phyloP scores from a whole-genome alignment of 768 basidiomycete species.

The Phanerochaete carnosa region DNA sequence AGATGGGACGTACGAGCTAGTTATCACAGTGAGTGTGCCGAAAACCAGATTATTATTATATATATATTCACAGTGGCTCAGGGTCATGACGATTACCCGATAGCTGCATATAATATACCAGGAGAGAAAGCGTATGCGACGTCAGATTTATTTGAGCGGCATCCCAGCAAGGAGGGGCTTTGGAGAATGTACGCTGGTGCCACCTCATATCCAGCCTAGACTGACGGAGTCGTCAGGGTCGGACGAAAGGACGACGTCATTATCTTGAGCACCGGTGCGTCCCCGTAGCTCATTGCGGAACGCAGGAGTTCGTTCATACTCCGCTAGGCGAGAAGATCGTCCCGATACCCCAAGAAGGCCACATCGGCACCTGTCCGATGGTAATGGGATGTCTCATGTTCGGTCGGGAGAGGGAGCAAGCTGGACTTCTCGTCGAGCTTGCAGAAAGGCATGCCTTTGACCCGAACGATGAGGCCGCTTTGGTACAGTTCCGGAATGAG shows the following conservation, averaged over 20 bases:
- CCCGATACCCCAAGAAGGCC: conserved; percentile 11
- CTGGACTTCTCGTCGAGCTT: conserved; percentile 16
- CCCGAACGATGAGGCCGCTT: conserved; percentile 3
- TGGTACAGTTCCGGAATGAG: conserved; percentile 9
- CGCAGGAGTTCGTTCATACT: neutral
- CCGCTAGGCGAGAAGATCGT: conserved; percentile 15
- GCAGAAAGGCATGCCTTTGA: neutral
- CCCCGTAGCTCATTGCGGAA: too few species aligned
- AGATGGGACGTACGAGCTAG: conserved; percentile 12
- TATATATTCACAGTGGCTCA: neutral
- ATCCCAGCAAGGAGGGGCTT: conserved; percentile 13
- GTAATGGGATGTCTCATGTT: conserved; percentile 13
- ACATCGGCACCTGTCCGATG: conserved; percentile 11
- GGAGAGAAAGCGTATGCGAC: conserved; percentile 12
- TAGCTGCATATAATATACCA: conserved; percentile 6
- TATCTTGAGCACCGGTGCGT: conserved; percentile 22
- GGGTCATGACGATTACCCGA: neutral
- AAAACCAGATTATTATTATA: neutral
- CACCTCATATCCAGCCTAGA: neutral
- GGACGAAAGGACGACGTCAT: conserved; percentile 43
- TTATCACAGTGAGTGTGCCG: conserved; percentile 3
- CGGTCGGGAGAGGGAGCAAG: conserved; percentile 12
- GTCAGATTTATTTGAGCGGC: conserved; percentile 11
- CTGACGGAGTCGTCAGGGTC: conserved; percentile 9
- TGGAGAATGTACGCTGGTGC: conserved; percentile 9